Evolutionary conservation across 495 filamentous ascomycete species (phyloP).

Genomic region (Oleoguttula mirabilis): DNA sequence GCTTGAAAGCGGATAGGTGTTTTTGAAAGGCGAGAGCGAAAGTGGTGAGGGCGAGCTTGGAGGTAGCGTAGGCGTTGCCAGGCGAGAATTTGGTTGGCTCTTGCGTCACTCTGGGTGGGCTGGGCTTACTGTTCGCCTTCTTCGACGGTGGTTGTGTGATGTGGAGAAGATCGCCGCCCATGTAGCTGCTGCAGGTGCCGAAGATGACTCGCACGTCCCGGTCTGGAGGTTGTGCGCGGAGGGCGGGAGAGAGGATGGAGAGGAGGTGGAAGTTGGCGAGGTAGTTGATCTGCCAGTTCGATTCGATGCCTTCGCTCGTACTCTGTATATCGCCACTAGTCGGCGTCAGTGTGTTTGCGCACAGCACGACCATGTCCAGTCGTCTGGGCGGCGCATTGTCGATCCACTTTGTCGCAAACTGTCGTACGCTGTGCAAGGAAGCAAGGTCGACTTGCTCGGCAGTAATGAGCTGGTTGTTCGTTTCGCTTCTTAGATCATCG

Average conservation of each 20-base stretch:
- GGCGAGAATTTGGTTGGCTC: conserved; percentile 23
- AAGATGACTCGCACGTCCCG: conserved; percentile 83
- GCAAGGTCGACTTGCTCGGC: conserved; percentile 87
- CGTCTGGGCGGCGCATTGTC: conserved; percentile 85
- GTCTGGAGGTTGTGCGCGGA: conserved; percentile 82
- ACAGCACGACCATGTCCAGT: conserved; percentile 87
- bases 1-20: conserved; percentile 65
- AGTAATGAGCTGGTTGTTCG: conserved; percentile 82
- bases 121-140: conserved; percentile 1
- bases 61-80: conserved; percentile 56
- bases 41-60: conserved; percentile 78
- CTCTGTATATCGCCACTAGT: conserved; percentile 37
- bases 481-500: conserved; percentile 65
- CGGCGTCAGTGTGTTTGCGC: conserved; percentile 63
- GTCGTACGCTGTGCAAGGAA: conserved; percentile 73
- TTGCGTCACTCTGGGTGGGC: background rate
- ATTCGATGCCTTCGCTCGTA: conserved; percentile 69
- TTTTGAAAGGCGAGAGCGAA: conserved; percentile 84
- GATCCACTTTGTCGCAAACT: conserved; percentile 97
- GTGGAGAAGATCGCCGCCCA: conserved; percentile 44
- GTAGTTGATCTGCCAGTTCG: conserved; percentile 89
- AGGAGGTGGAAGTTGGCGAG: conserved; percentile 91
- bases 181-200: conserved; percentile 75
- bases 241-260: conserved; percentile 73
- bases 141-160: conserved; percentile 11